A percentile compares a stretch with the other conserved stretches of the same genome.
Evolutionary conservation across 2,329 filamentous ascomycete species (phyloP).

Genomic region (Aspergillus clavatus): DNA sequence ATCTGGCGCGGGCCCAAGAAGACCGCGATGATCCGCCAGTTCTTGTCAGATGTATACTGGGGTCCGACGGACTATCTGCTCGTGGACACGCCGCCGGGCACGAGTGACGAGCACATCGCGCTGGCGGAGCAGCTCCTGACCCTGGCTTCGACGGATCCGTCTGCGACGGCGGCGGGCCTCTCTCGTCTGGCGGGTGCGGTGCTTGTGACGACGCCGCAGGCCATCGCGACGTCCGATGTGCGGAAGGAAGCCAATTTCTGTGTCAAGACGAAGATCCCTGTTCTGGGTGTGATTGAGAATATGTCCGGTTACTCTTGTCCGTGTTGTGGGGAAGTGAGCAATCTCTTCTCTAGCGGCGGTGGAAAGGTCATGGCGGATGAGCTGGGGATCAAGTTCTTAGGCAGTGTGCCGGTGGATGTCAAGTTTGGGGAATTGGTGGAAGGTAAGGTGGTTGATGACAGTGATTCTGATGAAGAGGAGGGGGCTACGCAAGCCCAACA

Average conservation of each 20-base stretch:
- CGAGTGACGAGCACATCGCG: slow-evolving; percentile 94
- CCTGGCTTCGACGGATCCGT: slow-evolving; percentile 29
- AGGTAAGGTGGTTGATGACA: slow-evolving; percentile 38
- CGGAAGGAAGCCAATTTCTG: slow-evolving; percentile 95
- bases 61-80: slow-evolving; percentile 80
- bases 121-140: slow-evolving; percentile 77
- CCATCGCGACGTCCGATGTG: slow-evolving; percentile 87
- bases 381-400: slow-evolving; percentile 77
- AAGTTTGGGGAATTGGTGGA: slow-evolving; percentile 87
- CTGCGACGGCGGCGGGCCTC: slow-evolving; percentile 15
- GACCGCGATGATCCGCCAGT: slow-evolving; percentile 97
- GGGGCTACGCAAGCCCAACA: slow-evolving; percentile 11
- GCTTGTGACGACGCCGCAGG: slow-evolving; percentile 93
- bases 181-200: slow-evolving; percentile 80
- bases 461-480: slow-evolving; percentile 22
- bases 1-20: slow-evolving; percentile 99
- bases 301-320: slow-evolving; percentile 62
- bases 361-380: slow-evolving; percentile 85
- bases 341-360: slow-evolving; percentile 88
- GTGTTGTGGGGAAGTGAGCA: slow-evolving; percentile 74
- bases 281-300: slow-evolving; percentile 91
- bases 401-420: slow-evolving; percentile 84
- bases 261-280: slow-evolving; percentile 69
- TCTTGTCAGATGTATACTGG: slow-evolving; percentile 89
- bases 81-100: slow-evolving; percentile 93